phyloP scores from a whole-genome alignment of 192 early-diverging fungal species.

The Rhizoclosmatium globosum region DNA sequence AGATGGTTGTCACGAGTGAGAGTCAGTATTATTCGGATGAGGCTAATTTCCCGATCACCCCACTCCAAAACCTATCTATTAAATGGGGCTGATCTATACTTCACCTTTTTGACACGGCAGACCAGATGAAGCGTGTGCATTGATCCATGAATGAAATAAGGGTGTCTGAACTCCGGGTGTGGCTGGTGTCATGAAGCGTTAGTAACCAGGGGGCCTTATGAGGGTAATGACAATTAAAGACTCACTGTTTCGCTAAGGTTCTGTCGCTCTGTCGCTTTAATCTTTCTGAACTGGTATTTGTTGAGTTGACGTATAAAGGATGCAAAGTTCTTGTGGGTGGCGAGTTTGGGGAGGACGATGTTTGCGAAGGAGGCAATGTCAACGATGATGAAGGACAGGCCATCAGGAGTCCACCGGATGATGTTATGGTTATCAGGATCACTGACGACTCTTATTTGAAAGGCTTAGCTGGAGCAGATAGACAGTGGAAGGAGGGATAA shows the following conservation, averaged over 20 bases:
- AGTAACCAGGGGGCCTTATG: background rate
- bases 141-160: background rate
- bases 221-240: background rate
- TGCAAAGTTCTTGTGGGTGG: slow-evolving; percentile 86
- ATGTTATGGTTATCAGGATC: background rate
- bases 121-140: background rate
- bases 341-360: slow-evolving; percentile 80
- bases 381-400: background rate
- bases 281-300: slow-evolving; percentile 91
- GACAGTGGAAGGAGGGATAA: too few species aligned
- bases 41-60: too few species aligned
- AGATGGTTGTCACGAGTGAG: too few species aligned
- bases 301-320: slow-evolving; percentile 91
- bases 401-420: background rate
- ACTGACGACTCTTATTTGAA: too few species aligned
- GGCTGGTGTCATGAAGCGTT: background rate
- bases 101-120: slow-evolving; percentile 7
- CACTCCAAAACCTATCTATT: too few species aligned
- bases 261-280: slow-evolving; percentile 32
- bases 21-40: too few species aligned
- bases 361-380: slow-evolving; percentile 68
- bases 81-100: too few species aligned
- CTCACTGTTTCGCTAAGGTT: background rate
- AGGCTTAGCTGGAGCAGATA: too few species aligned
- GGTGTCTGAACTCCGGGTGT: slow-evolving; percentile 1